Conservation (phyloP, 129 eudicot species). For the Gnaphalium uliginosum region DNA sequence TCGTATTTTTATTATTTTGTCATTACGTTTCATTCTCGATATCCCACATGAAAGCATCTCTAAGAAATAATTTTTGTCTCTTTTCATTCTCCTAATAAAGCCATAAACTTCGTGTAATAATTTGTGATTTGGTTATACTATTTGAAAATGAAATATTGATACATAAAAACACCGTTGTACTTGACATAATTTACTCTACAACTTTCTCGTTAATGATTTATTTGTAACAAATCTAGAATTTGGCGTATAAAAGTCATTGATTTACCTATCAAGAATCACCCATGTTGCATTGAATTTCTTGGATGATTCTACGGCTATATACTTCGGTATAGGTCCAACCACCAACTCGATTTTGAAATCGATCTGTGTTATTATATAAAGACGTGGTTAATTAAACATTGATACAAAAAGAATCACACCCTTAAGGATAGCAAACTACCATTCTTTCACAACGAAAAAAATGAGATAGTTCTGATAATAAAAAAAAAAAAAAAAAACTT, state of each 20-base stretch:
- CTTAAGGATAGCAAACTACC: no score
- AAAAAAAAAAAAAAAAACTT: no score
- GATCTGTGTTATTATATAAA: constrained; percentile 22
- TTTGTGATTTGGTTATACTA: no score
- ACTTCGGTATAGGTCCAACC: constrained; percentile 43
- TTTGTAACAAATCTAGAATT: background rate
- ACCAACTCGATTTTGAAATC: constrained; percentile 43
- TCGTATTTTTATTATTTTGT: constrained; percentile 39
- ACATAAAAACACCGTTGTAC: no score
- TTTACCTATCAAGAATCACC: constrained; percentile 57
- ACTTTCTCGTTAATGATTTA: background rate
- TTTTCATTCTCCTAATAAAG: constrained; percentile 43
- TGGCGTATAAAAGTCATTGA: background rate
- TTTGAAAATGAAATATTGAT: no score
- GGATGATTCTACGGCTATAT: constrained; percentile 37
- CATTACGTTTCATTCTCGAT: constrained; percentile 49
- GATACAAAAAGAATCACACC: background rate
- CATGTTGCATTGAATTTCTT: constrained; percentile 41
- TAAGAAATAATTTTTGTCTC: constrained; percentile 31
- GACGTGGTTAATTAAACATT: no score
- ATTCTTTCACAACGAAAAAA: no score
- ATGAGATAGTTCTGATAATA: no score
- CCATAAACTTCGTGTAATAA: background rate
- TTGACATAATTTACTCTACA: no score
- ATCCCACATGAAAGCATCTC: constrained; percentile 54